These are phyloP conservation scores for Dothistroma septosporum DNA, from an alignment of 2,329 filamentous ascomycete species.

Conservation along the genomic window DNA sequence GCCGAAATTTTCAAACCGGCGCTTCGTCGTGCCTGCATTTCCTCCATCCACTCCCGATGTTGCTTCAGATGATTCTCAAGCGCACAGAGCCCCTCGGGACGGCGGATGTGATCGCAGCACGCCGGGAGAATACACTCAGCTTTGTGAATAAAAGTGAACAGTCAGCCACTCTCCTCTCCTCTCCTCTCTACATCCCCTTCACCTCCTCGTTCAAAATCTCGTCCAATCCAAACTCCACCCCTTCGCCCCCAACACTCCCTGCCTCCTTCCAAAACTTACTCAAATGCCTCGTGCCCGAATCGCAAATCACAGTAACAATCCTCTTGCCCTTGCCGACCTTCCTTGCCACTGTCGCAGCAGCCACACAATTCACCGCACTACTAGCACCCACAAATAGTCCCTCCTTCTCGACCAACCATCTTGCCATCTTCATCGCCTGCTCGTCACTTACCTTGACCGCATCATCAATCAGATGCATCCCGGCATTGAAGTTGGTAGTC, in stretches of 20 bases:
- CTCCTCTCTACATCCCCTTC: neutral
- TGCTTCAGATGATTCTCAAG: no score
- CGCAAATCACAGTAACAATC: constrained; percentile 80
- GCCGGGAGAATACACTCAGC: neutral
- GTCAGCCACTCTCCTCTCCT: no score
- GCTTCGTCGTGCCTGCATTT: no score
- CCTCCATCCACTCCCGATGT: no score
- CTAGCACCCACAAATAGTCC: constrained; percentile 93
- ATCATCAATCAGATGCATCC: constrained; percentile 81
- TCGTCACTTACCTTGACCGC: constrained; percentile 82
- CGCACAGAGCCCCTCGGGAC: no score
- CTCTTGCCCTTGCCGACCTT: constrained; percentile 52
- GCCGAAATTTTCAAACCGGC: no score
- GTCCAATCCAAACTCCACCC: constrained; percentile 50
- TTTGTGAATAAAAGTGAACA: neutral
- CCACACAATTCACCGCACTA: constrained; percentile 93
- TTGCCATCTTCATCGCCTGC: constrained; percentile 89
- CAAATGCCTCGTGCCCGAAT: constrained; percentile 69
- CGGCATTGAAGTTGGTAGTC: constrained; percentile 89
- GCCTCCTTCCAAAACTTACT: constrained; percentile 81
- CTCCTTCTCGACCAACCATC: constrained; percentile 92
- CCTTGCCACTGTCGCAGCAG: constrained; percentile 65
- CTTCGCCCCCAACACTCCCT: constrained; percentile 57
- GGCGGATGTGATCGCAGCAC: neutral
- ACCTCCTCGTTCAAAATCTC: constrained; percentile 46